Evolutionary conservation across 2,329 filamentous ascomycete genomes (phyloP).

Genomic region (Cyphellophora attinorum): DNA sequence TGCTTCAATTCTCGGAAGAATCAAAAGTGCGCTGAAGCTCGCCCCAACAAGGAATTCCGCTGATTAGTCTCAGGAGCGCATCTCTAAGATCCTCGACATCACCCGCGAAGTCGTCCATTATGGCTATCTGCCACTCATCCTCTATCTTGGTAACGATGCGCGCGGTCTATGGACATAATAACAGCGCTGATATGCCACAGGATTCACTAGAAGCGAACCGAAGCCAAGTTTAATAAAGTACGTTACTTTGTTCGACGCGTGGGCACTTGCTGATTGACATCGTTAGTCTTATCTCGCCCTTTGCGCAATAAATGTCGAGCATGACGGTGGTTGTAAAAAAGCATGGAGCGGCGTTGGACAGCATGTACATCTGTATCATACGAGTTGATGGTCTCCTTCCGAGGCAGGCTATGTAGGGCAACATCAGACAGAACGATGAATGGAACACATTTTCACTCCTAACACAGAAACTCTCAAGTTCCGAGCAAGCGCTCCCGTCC

Average conservation of each 20-base stretch:
- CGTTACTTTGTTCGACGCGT: conserved; percentile 10
- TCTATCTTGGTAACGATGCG: conserved; percentile 70
- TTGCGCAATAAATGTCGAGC: conserved; percentile 13
- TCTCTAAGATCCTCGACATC: conserved; percentile 90
- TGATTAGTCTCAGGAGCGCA: conserved; percentile 97
- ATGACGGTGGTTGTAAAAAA: neutral
- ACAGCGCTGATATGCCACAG: conserved; percentile 34
- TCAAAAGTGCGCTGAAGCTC: conserved; percentile 73
- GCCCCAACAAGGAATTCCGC: too few relatives aligned
- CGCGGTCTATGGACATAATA: neutral
- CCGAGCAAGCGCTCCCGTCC: too few relatives aligned
- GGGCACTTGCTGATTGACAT: conserved; percentile 2
- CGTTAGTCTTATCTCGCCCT: conserved; percentile 18
- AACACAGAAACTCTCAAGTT: too few relatives aligned
- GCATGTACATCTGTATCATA: conserved; percentile 3
- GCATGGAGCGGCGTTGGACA: conserved; percentile 6
- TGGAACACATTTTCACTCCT: too few relatives aligned
- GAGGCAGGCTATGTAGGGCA: too few relatives aligned
- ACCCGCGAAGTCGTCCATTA: conserved; percentile 93
- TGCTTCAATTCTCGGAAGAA: conserved; percentile 73
- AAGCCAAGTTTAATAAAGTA: conserved; percentile 71
- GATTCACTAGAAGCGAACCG: conserved; percentile 90
- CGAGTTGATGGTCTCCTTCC: too few relatives aligned
- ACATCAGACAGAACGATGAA: too few relatives aligned
- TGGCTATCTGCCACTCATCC: conserved; percentile 91